phyloP scores from a whole-genome alignment of 1,284 basidiomycete species.

The Cryptococcus sp. region DNA sequence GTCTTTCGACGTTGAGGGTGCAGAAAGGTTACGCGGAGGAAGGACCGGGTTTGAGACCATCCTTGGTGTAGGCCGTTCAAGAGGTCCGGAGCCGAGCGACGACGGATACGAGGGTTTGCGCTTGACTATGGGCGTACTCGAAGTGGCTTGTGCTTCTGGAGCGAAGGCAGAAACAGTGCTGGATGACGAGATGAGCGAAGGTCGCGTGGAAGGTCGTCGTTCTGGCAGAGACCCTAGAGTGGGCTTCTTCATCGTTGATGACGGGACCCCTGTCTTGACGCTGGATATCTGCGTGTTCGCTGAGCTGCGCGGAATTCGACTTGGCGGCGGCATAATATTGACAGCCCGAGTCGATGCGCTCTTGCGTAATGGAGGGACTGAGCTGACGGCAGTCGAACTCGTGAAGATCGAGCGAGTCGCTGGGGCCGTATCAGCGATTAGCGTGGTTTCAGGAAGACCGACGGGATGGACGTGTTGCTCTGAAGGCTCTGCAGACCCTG shows the following conservation, averaged over 20 bases:
- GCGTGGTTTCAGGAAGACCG: too few species aligned
- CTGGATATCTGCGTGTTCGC: neutral
- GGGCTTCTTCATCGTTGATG: constrained; percentile 6
- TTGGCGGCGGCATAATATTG: constrained; percentile 15
- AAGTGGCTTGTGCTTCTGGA: neutral
- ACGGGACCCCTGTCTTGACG: neutral
- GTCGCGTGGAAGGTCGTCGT: constrained; percentile 19
- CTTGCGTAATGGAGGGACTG: neutral
- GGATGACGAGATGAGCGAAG: constrained; percentile 5
- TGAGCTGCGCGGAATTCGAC: constrained; percentile 14
- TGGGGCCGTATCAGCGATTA: too few species aligned
- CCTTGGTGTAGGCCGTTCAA: constrained; percentile 32
- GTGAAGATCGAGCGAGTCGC: too few species aligned
- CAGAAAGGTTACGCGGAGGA: constrained; percentile 14
- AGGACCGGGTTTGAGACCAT: constrained; percentile 46
- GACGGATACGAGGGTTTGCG: constrained; percentile 48
- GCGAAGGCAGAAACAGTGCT: neutral
- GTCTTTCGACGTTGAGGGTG: constrained; percentile 8
- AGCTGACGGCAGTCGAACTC: too few species aligned
- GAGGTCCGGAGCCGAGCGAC: constrained; percentile 41
- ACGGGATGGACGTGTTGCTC: too few species aligned
- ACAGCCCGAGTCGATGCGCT: neutral
- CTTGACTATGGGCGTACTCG: constrained; percentile 7
- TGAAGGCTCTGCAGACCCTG: too few species aligned
- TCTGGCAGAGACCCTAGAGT: constrained; percentile 14